A percentile compares a stretch with the other conserved stretches of the same genome.
Evolutionary conservation across 2,329 filamentous ascomycete genomes (phyloP).

Genomic region (Ophiocordyceps camponoti-rufipedis): DNA sequence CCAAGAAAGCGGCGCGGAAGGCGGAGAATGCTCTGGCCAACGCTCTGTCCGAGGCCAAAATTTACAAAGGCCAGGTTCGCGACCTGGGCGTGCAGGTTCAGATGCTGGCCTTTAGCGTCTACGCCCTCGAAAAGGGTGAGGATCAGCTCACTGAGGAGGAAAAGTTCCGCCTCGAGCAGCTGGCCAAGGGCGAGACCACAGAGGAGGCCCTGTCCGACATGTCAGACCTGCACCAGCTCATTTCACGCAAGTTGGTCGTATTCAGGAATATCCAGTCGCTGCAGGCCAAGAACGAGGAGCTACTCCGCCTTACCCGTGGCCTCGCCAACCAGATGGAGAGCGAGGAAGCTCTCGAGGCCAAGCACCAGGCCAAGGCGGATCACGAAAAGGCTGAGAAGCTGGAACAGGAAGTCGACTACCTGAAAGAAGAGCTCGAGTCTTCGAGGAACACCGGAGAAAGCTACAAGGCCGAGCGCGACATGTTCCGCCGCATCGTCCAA

Average conservation of each 20-base stretch:
- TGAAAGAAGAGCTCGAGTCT: conserved; percentile 71
- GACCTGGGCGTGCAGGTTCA: conserved; percentile 84
- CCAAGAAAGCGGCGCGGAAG: conserved; percentile 62
- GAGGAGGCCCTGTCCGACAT: conserved; percentile 55
- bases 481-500: conserved; percentile 88
- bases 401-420: conserved; percentile 51
- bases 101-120: conserved; percentile 72
- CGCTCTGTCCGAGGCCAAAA: conserved; percentile 50
- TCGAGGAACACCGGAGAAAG: conserved; percentile 75
- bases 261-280: conserved; percentile 76
- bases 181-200: conserved; percentile 57
- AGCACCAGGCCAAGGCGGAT: conserved; percentile 43
- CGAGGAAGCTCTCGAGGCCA: conserved; percentile 57
- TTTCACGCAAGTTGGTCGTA: conserved; percentile 73
- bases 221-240: conserved; percentile 73
- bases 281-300: conserved; percentile 72
- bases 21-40: conserved; percentile 54
- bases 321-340: conserved; percentile 82
- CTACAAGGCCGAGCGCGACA: conserved; percentile 89
- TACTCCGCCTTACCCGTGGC: conserved; percentile 66
- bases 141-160: conserved; percentile 56
- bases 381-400: conserved; percentile 57
- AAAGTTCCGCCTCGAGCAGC: conserved; percentile 54
- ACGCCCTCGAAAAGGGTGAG: conserved; percentile 63
- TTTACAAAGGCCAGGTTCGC: conserved; percentile 70